Conservation (phyloP, 2,329 filamentous ascomycete species). For the Aspergillus hortae region DNA sequence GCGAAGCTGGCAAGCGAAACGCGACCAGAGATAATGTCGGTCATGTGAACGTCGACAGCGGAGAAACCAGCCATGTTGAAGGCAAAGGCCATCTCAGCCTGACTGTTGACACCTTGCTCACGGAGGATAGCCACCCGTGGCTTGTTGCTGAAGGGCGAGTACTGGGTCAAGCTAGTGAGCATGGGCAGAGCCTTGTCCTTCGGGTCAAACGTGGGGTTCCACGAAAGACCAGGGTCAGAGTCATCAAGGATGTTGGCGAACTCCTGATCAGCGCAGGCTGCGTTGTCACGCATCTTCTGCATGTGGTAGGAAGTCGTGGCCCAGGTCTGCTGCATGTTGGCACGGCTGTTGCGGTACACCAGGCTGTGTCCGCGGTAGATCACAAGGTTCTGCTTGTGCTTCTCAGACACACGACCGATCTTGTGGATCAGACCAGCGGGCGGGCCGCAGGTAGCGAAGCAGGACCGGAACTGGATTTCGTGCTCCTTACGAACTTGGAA, state of each 20-base stretch:
- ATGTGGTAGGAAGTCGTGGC: conserved; percentile 83
- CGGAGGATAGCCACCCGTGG: conserved; percentile 86
- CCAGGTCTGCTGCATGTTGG: conserved; percentile 82
- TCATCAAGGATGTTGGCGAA: conserved; percentile 71
- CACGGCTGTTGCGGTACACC: conserved; percentile 66
- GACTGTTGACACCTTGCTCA: conserved; percentile 92
- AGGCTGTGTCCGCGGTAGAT: conserved; percentile 68
- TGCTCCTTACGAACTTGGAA: conserved; percentile 89
- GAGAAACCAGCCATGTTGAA: conserved; percentile 90
- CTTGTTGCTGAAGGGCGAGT: conserved; percentile 56
- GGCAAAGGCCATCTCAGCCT: conserved; percentile 97
- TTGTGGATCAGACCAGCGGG: conserved; percentile 77
- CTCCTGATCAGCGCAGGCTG: conserved; percentile 79
- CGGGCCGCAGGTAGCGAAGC: conserved; percentile 86
- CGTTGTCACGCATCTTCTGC: conserved; percentile 87
- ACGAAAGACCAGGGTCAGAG: conserved; percentile 76
- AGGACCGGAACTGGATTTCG: conserved; percentile 79
- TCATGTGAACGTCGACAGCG: conserved; percentile 94
- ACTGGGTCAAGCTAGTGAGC: conserved; percentile 57
- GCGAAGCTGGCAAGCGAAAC: conserved; percentile 78
- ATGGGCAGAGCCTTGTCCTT: conserved; percentile 72
- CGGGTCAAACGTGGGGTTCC: conserved; percentile 76
- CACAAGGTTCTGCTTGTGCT: conserved; percentile 69
- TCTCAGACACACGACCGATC: conserved; percentile 70
- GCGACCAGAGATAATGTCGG: conserved; percentile 74